Conservation (phyloP, 2,329 filamentous ascomycete genomes). For the Trichophyton rubrum region DNA sequence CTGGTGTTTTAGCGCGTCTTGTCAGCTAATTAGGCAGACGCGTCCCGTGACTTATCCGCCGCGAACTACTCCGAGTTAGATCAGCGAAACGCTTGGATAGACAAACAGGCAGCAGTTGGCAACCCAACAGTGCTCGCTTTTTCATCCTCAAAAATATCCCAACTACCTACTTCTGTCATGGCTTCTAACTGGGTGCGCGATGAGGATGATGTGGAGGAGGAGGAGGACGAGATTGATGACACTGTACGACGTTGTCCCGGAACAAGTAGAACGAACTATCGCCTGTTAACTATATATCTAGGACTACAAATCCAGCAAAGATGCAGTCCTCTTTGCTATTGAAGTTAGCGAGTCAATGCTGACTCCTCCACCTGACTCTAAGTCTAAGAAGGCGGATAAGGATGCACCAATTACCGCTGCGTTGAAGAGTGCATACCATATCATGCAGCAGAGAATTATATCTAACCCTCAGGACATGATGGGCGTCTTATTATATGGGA, state of each 20-base stretch:
- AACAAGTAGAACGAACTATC: not conserved
- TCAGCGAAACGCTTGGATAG: no score
- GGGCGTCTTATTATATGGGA: constrained; percentile 84
- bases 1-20: constrained; percentile 7
- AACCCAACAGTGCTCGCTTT: not conserved
- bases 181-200: constrained; percentile 21
- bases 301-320: constrained; percentile 85
- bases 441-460: constrained; percentile 98
- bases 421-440: constrained; percentile 80
- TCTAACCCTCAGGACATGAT: constrained; percentile 96
- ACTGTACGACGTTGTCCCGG: constrained; percentile 20
- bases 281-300: constrained; percentile 24
- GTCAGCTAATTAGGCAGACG: constrained; percentile 2
- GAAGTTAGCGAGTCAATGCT: constrained; percentile 87
- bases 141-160: not conserved
- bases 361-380: constrained; percentile 46
- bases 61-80: not conserved
- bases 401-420: constrained; percentile 73
- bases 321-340: constrained; percentile 96
- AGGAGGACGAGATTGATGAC: constrained; percentile 37
- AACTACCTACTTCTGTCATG: not conserved
- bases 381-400: constrained; percentile 62
- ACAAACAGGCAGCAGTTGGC: not conserved
- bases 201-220: constrained; percentile 27
- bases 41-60: not conserved